A percentile compares a stretch with the other conserved stretches of the same genome.
Evolutionary conservation across 148 eudicot genomes (phyloP).

Genomic region (Chenopodium berlandieri): DNA sequence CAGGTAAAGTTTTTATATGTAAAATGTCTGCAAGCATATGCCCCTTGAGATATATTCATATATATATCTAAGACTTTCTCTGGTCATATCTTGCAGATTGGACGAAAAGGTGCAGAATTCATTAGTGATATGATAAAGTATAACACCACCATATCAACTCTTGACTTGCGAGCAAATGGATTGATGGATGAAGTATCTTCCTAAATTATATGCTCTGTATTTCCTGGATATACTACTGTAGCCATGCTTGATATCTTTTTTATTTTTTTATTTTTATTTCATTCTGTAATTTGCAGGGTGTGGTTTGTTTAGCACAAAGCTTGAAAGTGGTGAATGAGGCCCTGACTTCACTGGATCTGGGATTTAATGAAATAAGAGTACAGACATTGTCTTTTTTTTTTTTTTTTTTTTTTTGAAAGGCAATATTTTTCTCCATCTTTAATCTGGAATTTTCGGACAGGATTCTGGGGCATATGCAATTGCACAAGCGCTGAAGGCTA

Average conservation of each 20-base stretch:
- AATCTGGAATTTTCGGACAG: conserved; percentile 34
- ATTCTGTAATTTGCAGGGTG: conserved; percentile 53
- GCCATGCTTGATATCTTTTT: neutral
- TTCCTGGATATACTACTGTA: neutral
- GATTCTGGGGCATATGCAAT: conserved; percentile 93
- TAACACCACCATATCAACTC: conserved; percentile 72
- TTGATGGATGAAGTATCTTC: conserved; percentile 80
- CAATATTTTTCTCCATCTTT: neutral
- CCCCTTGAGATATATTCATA: neutral
- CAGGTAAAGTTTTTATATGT: conserved; percentile 46
- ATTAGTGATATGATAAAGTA: conserved; percentile 81
- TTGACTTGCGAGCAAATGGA: conserved; percentile 88
- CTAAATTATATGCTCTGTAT: neutral
- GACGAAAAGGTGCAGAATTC: conserved; percentile 72
- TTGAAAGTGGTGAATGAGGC: conserved; percentile 88
- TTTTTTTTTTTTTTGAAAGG: neutral
- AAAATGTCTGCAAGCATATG: neutral
- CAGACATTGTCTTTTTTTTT: neutral
- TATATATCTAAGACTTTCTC: neutral
- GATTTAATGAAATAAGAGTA: conserved; percentile 92
- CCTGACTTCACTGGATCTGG: conserved; percentile 75
- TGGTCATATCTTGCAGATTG: conserved; percentile 55
- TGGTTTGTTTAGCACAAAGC: conserved; percentile 75
- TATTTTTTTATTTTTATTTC: neutral
- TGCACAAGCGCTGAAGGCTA: conserved; percentile 94